phyloP scores from a whole-genome alignment of 805 yeast genomes.

The Scheffersomyces coipomensis region DNA sequence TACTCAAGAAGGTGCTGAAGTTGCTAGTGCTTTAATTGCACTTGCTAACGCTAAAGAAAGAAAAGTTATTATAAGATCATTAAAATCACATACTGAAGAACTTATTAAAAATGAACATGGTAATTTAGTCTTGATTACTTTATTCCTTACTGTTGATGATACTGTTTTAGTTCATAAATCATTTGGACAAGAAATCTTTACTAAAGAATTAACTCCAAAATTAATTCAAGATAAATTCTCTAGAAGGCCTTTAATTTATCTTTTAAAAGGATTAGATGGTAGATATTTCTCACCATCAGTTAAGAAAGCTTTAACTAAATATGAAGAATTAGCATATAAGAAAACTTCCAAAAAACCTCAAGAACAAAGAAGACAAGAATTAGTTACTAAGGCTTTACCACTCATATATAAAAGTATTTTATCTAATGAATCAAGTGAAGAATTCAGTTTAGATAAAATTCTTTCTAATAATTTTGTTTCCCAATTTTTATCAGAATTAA shows the following conservation, averaged over 20 bases:
- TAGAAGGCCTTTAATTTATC: conserved; percentile 83
- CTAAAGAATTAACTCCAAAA: conserved; percentile 49
- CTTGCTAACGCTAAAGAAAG: conserved; percentile 90
- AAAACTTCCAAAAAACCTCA: conserved; percentile 85
- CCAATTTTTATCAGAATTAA: conserved; percentile 76
- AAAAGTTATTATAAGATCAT: conserved; percentile 67
- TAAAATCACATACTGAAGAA: conserved; percentile 74
- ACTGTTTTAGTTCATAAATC: conserved; percentile 80
- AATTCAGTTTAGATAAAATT: conserved; percentile 46
- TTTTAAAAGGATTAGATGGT: conserved; percentile 75
- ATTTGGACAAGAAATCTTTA: conserved; percentile 55
- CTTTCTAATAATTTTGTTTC: conserved; percentile 75
- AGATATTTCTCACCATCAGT: conserved; percentile 75
- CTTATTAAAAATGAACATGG: conserved; percentile 86
- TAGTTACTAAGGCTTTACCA: conserved; percentile 65
- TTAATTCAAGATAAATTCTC: conserved; percentile 71
- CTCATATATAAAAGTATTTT: conserved; percentile 55
- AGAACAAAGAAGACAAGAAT: conserved; percentile 69
- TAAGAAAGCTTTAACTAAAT: conserved; percentile 57
- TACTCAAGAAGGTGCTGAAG: conserved; percentile 92
- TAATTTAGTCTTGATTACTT: conserved; percentile 71
- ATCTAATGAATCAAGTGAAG: conserved; percentile 23
- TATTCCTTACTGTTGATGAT: conserved; percentile 89
- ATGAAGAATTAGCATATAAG: conserved; percentile 53
- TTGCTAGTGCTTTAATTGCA: conserved; percentile 78